Evolutionary conservation across 2,329 filamentous ascomycete genomes (phyloP).

Genomic region (Bipolaris bicolor): DNA sequence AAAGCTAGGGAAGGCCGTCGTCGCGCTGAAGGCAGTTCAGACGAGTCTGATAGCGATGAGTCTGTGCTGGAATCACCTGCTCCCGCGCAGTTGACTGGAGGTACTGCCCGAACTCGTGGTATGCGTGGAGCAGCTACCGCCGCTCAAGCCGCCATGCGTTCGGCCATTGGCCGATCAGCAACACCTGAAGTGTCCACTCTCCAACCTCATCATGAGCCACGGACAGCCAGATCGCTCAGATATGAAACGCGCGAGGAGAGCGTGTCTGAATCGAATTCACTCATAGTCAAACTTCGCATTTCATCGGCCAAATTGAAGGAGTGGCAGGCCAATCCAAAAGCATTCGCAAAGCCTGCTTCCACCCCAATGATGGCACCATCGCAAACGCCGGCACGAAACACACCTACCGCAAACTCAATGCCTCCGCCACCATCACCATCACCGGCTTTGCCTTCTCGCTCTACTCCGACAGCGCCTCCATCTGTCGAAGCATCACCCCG

Average conservation of each 20-base stretch:
- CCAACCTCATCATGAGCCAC: constrained; percentile 68
- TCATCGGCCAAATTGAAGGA: constrained; percentile 73
- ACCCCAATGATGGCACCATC: constrained; percentile 55
- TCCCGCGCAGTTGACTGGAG: constrained; percentile 68
- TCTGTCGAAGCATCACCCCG: constrained; percentile 40
- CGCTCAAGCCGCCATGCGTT: constrained; percentile 83
- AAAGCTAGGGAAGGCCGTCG: constrained; percentile 59
- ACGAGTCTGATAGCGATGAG: constrained; percentile 91
- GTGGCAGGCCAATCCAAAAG: constrained; percentile 63
- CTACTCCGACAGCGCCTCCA: constrained; percentile 31
- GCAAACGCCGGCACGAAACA: constrained; percentile 56
- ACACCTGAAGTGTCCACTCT: constrained; percentile 77
- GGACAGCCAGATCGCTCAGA: constrained; percentile 66
- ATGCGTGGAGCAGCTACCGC: constrained; percentile 88
- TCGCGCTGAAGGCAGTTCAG: constrained; percentile 75
- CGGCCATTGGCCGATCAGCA: constrained; percentile 77
- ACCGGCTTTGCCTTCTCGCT: constrained; percentile 49
- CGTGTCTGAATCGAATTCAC: constrained; percentile 64
- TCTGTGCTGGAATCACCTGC: constrained; percentile 86
- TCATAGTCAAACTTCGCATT: constrained; percentile 78
- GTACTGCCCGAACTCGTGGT: constrained; percentile 83
- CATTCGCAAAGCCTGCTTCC: constrained; percentile 50
- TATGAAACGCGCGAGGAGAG: constrained; percentile 79
- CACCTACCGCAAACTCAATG: constrained; percentile 62
- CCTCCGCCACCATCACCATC: constrained; percentile 60